Evolutionary conservation across 208 protist genomes (phyloP), one percentile per base, ranked within the genome.

Genomic region (Naegleria fowleri): DNA sequence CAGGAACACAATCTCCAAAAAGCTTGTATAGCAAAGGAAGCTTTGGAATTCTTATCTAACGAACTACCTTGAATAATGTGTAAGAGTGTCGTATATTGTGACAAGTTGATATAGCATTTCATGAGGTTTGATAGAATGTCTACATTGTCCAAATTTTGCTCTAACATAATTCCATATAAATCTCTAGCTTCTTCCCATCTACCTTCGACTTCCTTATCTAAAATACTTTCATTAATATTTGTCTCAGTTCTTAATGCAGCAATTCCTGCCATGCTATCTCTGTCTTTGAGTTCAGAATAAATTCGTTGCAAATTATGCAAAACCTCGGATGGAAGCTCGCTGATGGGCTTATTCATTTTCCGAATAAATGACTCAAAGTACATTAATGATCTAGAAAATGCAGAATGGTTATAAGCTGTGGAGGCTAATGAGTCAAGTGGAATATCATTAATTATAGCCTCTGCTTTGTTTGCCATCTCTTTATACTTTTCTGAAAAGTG

Each of bases 1-100:
- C 96, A 97, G n/a, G 94, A 58, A 16, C 90, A 90, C 25, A 97
- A 90, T 51, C 96, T 90, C 95, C 95, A 97, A 33, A 93, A 93
- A 5, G 95, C 91, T 85, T 96, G 92, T 16, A 95, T 87, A 5
- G 67, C 75, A 79, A 94, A 94, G 6, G 91, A 85, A n/a, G n/a
- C 29, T 9, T 95, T 67, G 41, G 29, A 5, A 19, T 58, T 43
- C 5, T 76, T 52, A 83, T 25, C n/a, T 33, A 48, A 39, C 40
- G 22, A 39, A 25, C 7, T 19, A 87, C 48, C 86, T 67, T 89
- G 11, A 41, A 89, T 67, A 19, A n/a, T 67, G 3, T 40, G 88
- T 4, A 95, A 67, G 19, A 96, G 91, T 0, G 94, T 94, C 41
- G 95, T 93, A 33, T 94, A 91, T 40, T 97, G 94, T 29, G 94